Base-by-base conservation (phyloP, 768 basidiomycete genomes). In the Cystofilobasidium bisporidii region DNA sequence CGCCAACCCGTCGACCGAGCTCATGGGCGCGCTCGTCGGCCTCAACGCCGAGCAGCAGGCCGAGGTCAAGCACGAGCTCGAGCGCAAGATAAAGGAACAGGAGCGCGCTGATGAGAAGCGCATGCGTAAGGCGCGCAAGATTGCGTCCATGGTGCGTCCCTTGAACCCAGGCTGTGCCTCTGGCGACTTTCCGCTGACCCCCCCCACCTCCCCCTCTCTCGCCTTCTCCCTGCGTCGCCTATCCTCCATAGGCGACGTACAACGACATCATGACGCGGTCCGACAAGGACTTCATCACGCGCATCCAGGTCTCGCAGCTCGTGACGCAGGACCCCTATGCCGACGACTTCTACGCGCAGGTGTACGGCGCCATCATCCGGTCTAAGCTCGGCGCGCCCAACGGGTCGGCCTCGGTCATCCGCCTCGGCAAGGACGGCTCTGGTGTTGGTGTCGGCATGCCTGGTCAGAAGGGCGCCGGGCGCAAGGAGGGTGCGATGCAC, bases 231-330 rank as follows among this genome's bases (percentile, higher is more conserved):
- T n/a, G n/a, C n/a, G 40, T 40, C 40, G 32, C 11, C 18, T 53
- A 47, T 6, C 26, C 38, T n/a, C 22, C 55, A 2, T 75, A 77
- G 77, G 63, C 73, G 1, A 72, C 71, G 61, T 75, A 76, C 70
- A 78, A 78, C 71, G 75, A 78, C 61, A 71, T 76, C 61, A 78
- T 78, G 77, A 76, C 73, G 22, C 71, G 75, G 47, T 76, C 76
- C 15, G 96, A 99, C 81, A 98, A 98, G 79, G 96, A 98, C 75
- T 99, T 98, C 75, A 98, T 99, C 78, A 98, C 96, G 41, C 86
- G 96, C 30, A 98, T 99, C 71, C 96, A 99, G 77, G 90, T 99
- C 40, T 97, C 94, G 1, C 96, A 98, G 74, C 87, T 98, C 48
- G 92, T 96, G 53, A 67, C 92, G 9, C 87, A 89, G 74, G 96